Base-by-base conservation (phyloP, 2,329 filamentous ascomycete species). In the Epichloe glyceriae region DNA sequence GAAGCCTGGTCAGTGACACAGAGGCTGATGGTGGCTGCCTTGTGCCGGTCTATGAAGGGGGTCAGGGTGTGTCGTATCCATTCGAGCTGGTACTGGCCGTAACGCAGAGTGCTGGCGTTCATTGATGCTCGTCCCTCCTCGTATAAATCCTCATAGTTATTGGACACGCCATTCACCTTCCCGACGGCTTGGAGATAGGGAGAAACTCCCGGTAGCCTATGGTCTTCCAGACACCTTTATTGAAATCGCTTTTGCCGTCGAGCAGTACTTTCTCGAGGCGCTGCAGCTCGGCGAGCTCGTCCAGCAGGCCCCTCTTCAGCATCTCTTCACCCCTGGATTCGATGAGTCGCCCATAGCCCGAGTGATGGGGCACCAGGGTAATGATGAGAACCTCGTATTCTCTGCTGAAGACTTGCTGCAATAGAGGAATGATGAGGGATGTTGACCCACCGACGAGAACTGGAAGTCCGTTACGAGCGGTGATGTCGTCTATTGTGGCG, bases 31-130 rank as follows among this genome's bases (percentile, higher is more conserved):
- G 17, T 44, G 10, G 11, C 19, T 0, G 40, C 33, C 33, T 37
- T 35, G 39, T 49, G 30, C 15, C 30, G 47, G 33, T 49, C 26
- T 7, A 49, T 33, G 11, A 49, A 49, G 14, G 47, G 47, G 1
- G 6, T 17, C 40, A 49, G 10, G 19, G 39, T 49, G 30, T 49
- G 39, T 8, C 40, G 40, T 11, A 44, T 44, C 47, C 47, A 49
- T 20, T 49, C 39, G 15, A 49, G 47, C 47, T 49, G 47, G 39
- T 40, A 12, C 40, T 37, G 47, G 19, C 47, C 47, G 40, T 49
- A 49, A 11, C 30, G 47, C 10, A 49, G 14, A 7, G 47, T 49
- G 38, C 22, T 49, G 17, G 40, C 47, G 26, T 37, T 15, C 39
- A 49, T 37, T n/a, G 19, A 7, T 3, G 6, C 6, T 12, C 46